Base-by-base conservation (phyloP, 805 yeast species). In the Saturnispora hagleri region DNA sequence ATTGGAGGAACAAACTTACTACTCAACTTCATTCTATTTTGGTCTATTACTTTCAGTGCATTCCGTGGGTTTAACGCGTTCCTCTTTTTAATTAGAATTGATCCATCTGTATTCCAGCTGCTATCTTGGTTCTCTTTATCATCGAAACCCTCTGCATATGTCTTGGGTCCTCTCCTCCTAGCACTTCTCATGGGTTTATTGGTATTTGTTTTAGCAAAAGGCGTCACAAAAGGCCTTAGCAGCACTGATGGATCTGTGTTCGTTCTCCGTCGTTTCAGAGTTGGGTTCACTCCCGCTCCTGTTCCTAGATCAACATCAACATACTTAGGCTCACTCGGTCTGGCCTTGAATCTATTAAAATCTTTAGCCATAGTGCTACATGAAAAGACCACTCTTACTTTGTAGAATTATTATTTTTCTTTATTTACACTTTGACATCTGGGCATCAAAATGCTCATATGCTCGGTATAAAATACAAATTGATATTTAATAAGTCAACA, bases 181-280 rank as follows among this genome's bases (percentile, higher is more conserved):
- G 62, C 67, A 33, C 53, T 64, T 64, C 62, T 55, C 54, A 55
- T 53, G 4, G 50, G 13, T 8, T 36, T 46, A 2, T 51, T 52
- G 22, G 47, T 50, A 4, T 13, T 7, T 4, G 54, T 45, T n/a
- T 41, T 45, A 9, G 51, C 44, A 50, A 82, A 76, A 0, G 95
- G 95, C 1, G 84, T 75, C 53, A 72, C 77, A 67, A 86, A 86
- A 0, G 95, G 95, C 60, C 73, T 79, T 2, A 81, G 68, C n/a
- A 86, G 69, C 6, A 64, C 69, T 2, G 73, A 66, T 2, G 87
- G 76, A 48, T 80, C 81, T 3, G 74, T 72, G 20, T 76, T 72
- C 17, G 76, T 70, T 22, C 83, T 71, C 7, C 82, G 71, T 8
- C 85, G 82, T 43, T 82, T 70, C 46, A 77, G 73, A 8, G 74